Evolutionary conservation across 148 eudicot species (phyloP).

Genomic region (Polygonum aviculare): DNA sequence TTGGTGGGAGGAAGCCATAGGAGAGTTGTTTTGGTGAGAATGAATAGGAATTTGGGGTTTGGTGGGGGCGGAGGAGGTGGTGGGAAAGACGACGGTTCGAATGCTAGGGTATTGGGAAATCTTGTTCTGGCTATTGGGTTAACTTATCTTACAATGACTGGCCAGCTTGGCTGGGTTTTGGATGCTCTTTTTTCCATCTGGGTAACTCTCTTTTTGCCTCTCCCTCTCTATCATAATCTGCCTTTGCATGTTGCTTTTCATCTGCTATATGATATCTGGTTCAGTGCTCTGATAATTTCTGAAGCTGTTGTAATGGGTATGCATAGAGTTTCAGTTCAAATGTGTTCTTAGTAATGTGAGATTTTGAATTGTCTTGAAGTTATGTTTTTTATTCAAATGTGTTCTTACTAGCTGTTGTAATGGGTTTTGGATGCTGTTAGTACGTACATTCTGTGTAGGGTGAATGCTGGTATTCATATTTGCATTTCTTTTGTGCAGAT

Average conservation of each 20-base stretch:
- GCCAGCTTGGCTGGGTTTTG: slow-evolving; percentile 89
- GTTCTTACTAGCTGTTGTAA: too few relatives aligned
- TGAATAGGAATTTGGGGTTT: slow-evolving; percentile 41
- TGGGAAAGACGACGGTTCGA: slow-evolving; percentile 32
- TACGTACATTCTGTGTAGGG: slow-evolving; percentile 7
- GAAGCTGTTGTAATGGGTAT: not conserved
- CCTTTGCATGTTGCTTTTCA: not conserved
- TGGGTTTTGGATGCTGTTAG: too few relatives aligned
- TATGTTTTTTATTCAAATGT: too few relatives aligned
- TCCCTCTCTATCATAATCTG: slow-evolving; percentile 7
- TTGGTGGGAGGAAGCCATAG: slow-evolving; percentile 25
- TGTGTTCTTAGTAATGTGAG: not conserved
- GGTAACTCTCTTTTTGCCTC: slow-evolving; percentile 37
- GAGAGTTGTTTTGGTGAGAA: slow-evolving; percentile 50
- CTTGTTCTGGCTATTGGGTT: slow-evolving; percentile 73
- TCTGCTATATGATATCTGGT: not conserved
- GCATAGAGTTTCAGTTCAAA: not conserved
- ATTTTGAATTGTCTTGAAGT: not conserved
- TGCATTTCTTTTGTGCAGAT: slow-evolving; percentile 37
- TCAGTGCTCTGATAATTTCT: not conserved
- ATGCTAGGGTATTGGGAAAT: slow-evolving; percentile 55
- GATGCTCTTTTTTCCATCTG: slow-evolving; percentile 84
- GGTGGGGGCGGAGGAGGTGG: slow-evolving; percentile 52
- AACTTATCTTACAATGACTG: slow-evolving; percentile 77
- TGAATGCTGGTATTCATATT: slow-evolving; percentile 16